phyloP scores from a whole-genome alignment of 768 basidiomycete species.

The Suillus tomentosus region DNA sequence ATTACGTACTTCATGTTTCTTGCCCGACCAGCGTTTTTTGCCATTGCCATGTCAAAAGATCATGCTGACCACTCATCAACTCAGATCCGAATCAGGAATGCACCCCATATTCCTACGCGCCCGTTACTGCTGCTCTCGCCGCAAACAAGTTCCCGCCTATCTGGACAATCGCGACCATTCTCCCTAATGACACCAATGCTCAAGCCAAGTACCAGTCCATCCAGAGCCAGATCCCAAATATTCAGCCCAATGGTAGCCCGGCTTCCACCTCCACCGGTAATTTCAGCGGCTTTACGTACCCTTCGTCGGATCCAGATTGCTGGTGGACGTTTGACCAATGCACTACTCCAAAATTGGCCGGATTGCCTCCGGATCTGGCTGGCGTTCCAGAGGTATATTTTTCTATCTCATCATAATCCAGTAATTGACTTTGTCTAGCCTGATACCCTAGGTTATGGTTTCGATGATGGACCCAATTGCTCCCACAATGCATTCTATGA shows the following conservation, averaged over 20 bases:
- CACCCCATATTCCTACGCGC: slow-evolving; percentile 43
- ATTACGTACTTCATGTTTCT: not conserved
- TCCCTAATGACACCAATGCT: slow-evolving; percentile 45
- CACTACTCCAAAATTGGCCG: slow-evolving; percentile 45
- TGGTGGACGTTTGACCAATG: slow-evolving; percentile 46
- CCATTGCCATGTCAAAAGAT: not conserved
- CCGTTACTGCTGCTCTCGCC: slow-evolving; percentile 31
- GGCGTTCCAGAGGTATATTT: slow-evolving; percentile 47
- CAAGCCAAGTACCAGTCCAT: slow-evolving; percentile 47
- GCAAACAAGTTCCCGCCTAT: slow-evolving; percentile 42
- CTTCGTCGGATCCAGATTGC: slow-evolving; percentile 49
- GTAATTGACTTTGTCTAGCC: slow-evolving; percentile 36
- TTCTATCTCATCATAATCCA: not conserved
- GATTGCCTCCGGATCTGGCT: slow-evolving; percentile 46
- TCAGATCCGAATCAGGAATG: slow-evolving; percentile 44
- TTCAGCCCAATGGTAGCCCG: slow-evolving; percentile 38
- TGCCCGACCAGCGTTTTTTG: not conserved
- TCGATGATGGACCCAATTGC: slow-evolving; percentile 69
- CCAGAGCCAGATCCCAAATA: slow-evolving; percentile 46
- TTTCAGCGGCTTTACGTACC: slow-evolving; percentile 38
- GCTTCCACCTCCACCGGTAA: slow-evolving; percentile 30
- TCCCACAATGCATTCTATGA: slow-evolving; percentile 65
- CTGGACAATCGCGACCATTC: slow-evolving; percentile 47
- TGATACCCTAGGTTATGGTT: slow-evolving; percentile 56
- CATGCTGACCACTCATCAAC: not conserved